Evolutionary conservation across 129 eudicot genomes (phyloP).

Genomic region (Lactuca sativa): DNA sequence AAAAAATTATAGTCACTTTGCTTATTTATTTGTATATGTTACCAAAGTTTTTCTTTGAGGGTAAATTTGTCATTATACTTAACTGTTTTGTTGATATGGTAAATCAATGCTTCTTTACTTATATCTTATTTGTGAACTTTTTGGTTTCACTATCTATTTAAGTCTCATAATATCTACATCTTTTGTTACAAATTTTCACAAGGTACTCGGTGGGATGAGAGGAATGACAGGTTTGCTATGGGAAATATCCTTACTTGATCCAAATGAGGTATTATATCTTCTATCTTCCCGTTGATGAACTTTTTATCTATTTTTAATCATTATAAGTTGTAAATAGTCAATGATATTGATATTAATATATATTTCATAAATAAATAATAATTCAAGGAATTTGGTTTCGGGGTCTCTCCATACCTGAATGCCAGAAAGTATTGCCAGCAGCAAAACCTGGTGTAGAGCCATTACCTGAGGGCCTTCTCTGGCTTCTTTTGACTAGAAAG

Average conservation of each 20-base stretch:
- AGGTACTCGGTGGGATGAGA: conserved; percentile 99
- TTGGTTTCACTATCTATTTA: neutral
- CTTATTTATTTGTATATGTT: too few relatives aligned
- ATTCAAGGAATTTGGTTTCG: conserved; percentile 75
- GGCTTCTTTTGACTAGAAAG: conserved; percentile 73
- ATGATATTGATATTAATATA: neutral
- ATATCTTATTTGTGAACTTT: neutral
- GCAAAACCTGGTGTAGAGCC: conserved; percentile 85
- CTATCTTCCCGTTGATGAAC: neutral
- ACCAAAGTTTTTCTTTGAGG: too few relatives aligned
- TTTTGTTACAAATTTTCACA: conserved; percentile 20
- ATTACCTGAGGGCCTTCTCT: conserved; percentile 64
- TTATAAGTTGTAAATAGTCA: neutral
- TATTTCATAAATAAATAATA: neutral
- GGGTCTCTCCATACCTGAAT: conserved; percentile 80
- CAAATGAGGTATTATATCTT: conserved; percentile 75
- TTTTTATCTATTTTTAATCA: neutral
- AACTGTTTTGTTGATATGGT: conserved; percentile 93
- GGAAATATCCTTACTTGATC: conserved; percentile 98
- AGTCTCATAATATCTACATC: neutral
- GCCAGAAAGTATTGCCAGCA: conserved; percentile 77
- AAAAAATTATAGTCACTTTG: too few relatives aligned
- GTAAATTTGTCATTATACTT: too few relatives aligned
- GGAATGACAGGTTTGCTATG: conserved; percentile 97
- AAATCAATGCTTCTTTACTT: neutral